A percentile compares a stretch with the other conserved stretches of the same genome.
These are phyloP conservation scores for Russula olivacea DNA, from an alignment of 768 basidiomycete species.

Conservation along the genomic window DNA sequence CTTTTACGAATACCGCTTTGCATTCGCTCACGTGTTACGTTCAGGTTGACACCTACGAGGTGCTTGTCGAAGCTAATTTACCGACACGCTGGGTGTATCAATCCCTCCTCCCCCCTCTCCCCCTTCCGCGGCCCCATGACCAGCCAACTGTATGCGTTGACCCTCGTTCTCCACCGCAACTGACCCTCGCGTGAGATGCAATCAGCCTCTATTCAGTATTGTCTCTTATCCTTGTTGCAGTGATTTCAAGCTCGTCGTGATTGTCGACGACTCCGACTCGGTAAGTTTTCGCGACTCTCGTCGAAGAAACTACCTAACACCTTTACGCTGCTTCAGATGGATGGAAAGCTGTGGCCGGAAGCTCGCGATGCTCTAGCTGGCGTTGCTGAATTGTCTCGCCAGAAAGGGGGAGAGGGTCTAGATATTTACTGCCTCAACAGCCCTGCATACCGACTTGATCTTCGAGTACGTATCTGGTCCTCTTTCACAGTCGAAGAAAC, in stretches of 20 bases:
- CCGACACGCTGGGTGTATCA: slow-evolving; percentile 9
- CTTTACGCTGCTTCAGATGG: slow-evolving; percentile 32
- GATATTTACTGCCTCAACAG: slow-evolving; percentile 42
- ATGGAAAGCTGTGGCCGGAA: slow-evolving; percentile 36
- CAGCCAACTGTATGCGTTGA: neutral
- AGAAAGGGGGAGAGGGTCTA: slow-evolving; percentile 36
- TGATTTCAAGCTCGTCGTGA: slow-evolving; percentile 39
- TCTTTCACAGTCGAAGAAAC: neutral
- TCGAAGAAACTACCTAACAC: neutral
- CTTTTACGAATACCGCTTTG: neutral
- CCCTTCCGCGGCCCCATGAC: neutral
- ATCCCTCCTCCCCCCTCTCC: neutral
- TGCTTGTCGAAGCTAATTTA: slow-evolving; percentile 33
- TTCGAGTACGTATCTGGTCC: slow-evolving; percentile 31
- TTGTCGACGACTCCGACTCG: slow-evolving; percentile 40
- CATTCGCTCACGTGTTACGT: neutral
- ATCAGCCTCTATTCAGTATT: neutral
- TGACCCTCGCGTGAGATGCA: slow-evolving; percentile 10
- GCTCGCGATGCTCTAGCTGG: slow-evolving; percentile 40
- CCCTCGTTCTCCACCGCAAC: neutral
- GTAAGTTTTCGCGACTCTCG: slow-evolving; percentile 24
- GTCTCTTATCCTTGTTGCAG: slow-evolving; percentile 22
- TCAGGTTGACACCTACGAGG: slow-evolving; percentile 33
- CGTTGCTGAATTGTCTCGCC: slow-evolving; percentile 35
- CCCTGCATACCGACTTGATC: slow-evolving; percentile 8